Conservation (phyloP, 2,329 filamentous ascomycete genomes). For the Fusarium sarcochroum region DNA sequence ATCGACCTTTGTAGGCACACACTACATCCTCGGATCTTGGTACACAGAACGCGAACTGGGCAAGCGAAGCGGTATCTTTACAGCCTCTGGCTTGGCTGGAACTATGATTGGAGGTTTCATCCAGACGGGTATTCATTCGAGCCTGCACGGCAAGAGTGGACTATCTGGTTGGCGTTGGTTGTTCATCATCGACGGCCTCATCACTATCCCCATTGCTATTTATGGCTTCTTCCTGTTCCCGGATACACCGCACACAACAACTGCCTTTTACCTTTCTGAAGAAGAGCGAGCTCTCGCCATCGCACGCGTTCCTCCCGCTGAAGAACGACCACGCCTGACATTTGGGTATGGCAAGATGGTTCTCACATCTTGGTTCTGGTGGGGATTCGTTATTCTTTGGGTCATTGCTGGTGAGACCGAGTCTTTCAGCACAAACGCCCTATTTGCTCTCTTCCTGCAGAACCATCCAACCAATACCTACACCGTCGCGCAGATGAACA, state of each 20-base stretch:
- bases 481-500: constrained; percentile 65
- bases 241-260: constrained; percentile 62
- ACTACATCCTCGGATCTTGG: constrained; percentile 66
- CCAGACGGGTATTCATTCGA: constrained; percentile 71
- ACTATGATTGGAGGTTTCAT: constrained; percentile 68
- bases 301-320: constrained; percentile 56
- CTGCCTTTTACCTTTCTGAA: constrained; percentile 60
- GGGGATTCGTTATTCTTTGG: constrained; percentile 77
- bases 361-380: constrained; percentile 74
- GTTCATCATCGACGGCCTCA: constrained; percentile 77
- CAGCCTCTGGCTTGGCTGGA: constrained; percentile 70
- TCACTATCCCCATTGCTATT: constrained; percentile 54
- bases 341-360: constrained; percentile 67
- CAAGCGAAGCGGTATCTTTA: constrained; percentile 75
- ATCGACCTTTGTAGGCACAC: constrained; percentile 58
- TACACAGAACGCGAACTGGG: constrained; percentile 73
- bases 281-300: constrained; percentile 62
- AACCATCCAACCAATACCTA: constrained; percentile 61
- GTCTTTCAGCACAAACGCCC: constrained; percentile 75
- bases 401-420: constrained; percentile 80
- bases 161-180: constrained; percentile 78
- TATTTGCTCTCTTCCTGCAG: constrained; percentile 67
- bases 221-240: constrained; percentile 56
- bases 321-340: constrained; percentile 61
- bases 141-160: constrained; percentile 62